Percentiles rank a stretch among this genome's conserved stretches.
These are phyloP conservation scores for Colletotrichum sp. DNA, from an alignment of 2,329 filamentous ascomycete species.

Conservation along the genomic window DNA sequence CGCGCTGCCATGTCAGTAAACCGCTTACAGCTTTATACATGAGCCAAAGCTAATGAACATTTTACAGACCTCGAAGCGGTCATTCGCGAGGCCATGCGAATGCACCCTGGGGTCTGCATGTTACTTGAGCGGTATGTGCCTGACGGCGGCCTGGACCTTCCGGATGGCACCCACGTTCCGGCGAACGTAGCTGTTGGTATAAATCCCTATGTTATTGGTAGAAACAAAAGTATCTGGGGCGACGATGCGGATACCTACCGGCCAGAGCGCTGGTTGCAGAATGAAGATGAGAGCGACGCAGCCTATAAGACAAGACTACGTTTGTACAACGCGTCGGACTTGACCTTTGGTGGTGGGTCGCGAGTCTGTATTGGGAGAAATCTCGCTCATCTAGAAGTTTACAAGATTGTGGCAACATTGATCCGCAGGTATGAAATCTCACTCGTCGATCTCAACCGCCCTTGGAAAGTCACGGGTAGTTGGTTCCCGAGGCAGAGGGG, in stretches of 20 bases:
- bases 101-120: slow-evolving; percentile 53
- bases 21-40: not conserved
- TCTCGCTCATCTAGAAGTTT: slow-evolving; percentile 35
- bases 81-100: slow-evolving; percentile 55
- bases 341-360: slow-evolving; percentile 45
- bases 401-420: slow-evolving; percentile 45
- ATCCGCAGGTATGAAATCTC: slow-evolving; percentile 44
- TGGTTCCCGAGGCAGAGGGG: slow-evolving; percentile 23
- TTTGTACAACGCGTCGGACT: slow-evolving; percentile 40
- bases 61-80: slow-evolving; percentile 52
- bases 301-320: slow-evolving; percentile 35
- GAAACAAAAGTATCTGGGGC: slow-evolving; percentile 47
- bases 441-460: slow-evolving; percentile 27
- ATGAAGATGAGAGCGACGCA: slow-evolving; percentile 32
- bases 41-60: slow-evolving; percentile 31
- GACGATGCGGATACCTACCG: slow-evolving; percentile 46
- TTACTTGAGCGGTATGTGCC: slow-evolving; percentile 56
- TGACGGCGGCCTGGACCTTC: slow-evolving; percentile 36
- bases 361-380: slow-evolving; percentile 44
- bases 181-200: slow-evolving; percentile 43
- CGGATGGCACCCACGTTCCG: slow-evolving; percentile 38
- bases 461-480: slow-evolving; percentile 17
- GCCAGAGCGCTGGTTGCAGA: slow-evolving; percentile 53
- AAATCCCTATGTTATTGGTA: slow-evolving; percentile 41
- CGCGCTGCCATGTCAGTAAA: slow-evolving; percentile 31